Base-by-base conservation (phyloP, 2,329 filamentous ascomycete genomes). In the Aspergillus neoniger region DNA sequence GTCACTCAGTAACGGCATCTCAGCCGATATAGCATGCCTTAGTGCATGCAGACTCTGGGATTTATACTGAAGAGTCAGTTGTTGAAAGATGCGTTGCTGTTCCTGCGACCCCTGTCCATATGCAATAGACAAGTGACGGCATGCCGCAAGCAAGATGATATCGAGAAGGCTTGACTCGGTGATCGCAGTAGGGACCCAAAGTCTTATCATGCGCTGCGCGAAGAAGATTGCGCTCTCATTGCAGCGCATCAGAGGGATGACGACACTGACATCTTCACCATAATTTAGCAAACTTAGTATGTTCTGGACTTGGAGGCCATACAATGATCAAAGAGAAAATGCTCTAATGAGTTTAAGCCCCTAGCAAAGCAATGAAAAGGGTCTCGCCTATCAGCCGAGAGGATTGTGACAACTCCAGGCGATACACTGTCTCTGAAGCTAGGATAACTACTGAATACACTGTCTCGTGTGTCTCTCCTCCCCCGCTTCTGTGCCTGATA, bases 311-410 rank as follows among this genome's bases (percentile, higher is more conserved):
- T 10, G 19, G 39, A 15, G 15, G 7, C 58, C 65, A 38, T 61
- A 68, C 66, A 68, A 55, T 68, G 65, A 55, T 68, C 66, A 41
- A 68, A 67, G 28, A 68, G 9, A 41, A 61, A 57, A 28, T 65
- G 44, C 19, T 68, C 66, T 0, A 61, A 17, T 1, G 63, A 63
- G 15, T 51, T 50, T 21, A 68, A 49, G 0, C 38, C n/a, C 28
- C 36, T 53, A 25, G 62, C 66, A 41, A 57, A 61, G 57, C 58
- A 63, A 32, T 23, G 57, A 39, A 67, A 68, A 14, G 66, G 65
- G 44, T 68, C 66, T 12, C 51, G 60, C 12, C 66, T 39, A 28
- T 32, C 19, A 15, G 65, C 58, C 1, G 65, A 30, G 5, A 61
- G 59, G 6, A 49, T 1, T 9, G 2, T 25, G 7, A 2, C n/a